Percentiles rank a stretch among this genome's conserved stretches.
Evolutionary conservation across 2,329 filamentous ascomycete genomes (phyloP).

Genomic region (Calycina herbarum): DNA sequence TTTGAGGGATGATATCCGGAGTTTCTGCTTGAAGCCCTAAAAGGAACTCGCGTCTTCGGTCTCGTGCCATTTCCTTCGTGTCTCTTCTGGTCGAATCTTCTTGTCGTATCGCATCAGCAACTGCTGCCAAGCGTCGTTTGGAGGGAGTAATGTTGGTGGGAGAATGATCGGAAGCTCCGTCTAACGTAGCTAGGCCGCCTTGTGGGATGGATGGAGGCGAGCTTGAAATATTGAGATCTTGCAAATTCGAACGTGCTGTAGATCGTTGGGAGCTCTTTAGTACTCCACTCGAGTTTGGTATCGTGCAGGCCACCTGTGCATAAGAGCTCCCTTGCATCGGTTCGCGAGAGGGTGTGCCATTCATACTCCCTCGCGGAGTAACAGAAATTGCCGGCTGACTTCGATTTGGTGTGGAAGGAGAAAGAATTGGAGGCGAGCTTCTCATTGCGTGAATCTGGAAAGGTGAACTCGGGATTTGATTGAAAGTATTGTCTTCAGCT

Average conservation of each 20-base stretch:
- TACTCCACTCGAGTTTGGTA: not conserved
- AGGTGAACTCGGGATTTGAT: not conserved
- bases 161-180: not conserved
- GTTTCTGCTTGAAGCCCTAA: not conserved
- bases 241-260: not conserved
- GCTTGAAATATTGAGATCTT: not conserved
- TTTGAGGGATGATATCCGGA: conserved; percentile 4
- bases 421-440: not conserved
- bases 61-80: conserved; percentile 21
- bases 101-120: conserved; percentile 4
- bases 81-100: conserved; percentile 15
- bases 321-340: not conserved
- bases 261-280: not conserved
- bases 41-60: conserved; percentile 14
- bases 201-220: not conserved
- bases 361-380: not conserved
- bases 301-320: not conserved
- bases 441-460: not conserved
- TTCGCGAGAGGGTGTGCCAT: not conserved
- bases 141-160: not conserved
- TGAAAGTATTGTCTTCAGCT: not conserved
- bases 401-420: not conserved
- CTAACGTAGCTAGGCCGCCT: not conserved
- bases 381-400: not conserved
- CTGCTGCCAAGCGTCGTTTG: conserved; percentile 5